Evolutionary conservation across 441 rosid genomes (phyloP).

Genomic region (Pelargonium australe): DNA sequence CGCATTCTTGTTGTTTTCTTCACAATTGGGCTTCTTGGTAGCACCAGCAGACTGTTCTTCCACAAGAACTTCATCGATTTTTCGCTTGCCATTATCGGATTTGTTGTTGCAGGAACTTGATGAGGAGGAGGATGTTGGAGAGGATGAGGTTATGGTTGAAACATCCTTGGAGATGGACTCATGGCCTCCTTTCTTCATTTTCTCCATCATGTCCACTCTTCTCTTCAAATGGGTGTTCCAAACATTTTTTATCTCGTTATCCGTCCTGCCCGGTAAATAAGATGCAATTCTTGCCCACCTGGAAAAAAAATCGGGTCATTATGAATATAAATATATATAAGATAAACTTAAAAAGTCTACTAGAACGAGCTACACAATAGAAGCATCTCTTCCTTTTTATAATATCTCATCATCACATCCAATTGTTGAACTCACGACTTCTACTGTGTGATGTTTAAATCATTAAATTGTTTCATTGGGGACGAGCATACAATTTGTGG

Average conservation of each 20-base stretch:
- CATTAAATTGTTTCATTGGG: too few species aligned
- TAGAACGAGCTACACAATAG: too few species aligned
- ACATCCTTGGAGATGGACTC: slow-evolving; percentile 24
- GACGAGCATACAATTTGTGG: too few species aligned
- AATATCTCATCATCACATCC: too few species aligned
- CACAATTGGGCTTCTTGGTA: too few species aligned
- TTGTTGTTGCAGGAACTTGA: slow-evolving; percentile 14
- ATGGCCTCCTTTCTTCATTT: not conserved
- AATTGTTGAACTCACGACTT: too few species aligned
- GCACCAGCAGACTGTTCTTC: too few species aligned
- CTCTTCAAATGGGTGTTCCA: slow-evolving; percentile 64
- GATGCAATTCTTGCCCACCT: slow-evolving; percentile 51
- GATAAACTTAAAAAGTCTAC: too few species aligned
- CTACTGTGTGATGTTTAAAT: too few species aligned
- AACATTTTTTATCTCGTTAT: slow-evolving; percentile 63
- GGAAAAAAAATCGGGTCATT: not conserved
- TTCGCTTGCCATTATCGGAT: not conserved
- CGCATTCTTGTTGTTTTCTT: too few species aligned
- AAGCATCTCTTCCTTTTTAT: too few species aligned
- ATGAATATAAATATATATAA: not conserved
- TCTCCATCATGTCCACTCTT: slow-evolving; percentile 8
- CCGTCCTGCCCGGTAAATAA: slow-evolving; percentile 45
- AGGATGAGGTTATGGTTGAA: slow-evolving; percentile 23
- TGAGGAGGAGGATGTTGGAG: slow-evolving; percentile 30
- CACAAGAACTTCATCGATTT: too few species aligned